Base-by-base conservation (phyloP, 306 rosid genomes). In the Geum urbanum region DNA sequence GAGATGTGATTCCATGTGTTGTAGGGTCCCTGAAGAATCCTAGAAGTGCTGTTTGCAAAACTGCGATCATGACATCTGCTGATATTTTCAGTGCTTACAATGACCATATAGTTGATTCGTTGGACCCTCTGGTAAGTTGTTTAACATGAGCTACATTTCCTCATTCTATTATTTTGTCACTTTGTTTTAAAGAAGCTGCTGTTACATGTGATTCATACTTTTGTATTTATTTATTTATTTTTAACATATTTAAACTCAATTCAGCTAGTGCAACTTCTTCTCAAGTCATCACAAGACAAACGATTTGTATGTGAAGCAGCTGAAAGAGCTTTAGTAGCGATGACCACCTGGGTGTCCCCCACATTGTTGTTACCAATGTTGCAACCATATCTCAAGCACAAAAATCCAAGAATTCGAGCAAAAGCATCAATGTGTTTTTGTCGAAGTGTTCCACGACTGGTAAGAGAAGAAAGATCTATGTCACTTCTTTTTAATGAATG, bases 241-340 rank as follows among this genome's bases (percentile, higher is more conserved):
- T 4, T 13, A 1, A 6, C n/a, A 6, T 56, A 3, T 45, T 71
- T 66, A 74, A 65, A 63, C 77, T 74, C 72, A 12, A 32, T 75
- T 84, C 92, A 95, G 99, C 84, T 95, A 49, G 73, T 87, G 57
- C 99, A 95, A 83, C 96, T 95, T 83, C 97, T 95, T 82, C 99
- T 95, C 67, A 95, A 95, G 83, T 79, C 99, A 76, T 95, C 97
- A 8, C 97, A 91, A 86, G 99, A 95, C 86, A 95, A 91, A 80
- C 88, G 97, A 71, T 95, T 95, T 79, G 97, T 95, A 15, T 95
- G 99, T 15, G 99, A 95, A 72, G 99, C 97, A 27, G 99, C 99
- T 16, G 97, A 86, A 79, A 95, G 69, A 76, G 97, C 99, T 70
- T 79, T 95, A 79, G 84, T 91, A 66, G 84, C 87, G 37, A 87